A percentile compares a stretch with the other conserved stretches of the same genome.
Evolutionary conservation across 495 filamentous ascomycete species (phyloP).

Genomic region (Penicillium angulare): DNA sequence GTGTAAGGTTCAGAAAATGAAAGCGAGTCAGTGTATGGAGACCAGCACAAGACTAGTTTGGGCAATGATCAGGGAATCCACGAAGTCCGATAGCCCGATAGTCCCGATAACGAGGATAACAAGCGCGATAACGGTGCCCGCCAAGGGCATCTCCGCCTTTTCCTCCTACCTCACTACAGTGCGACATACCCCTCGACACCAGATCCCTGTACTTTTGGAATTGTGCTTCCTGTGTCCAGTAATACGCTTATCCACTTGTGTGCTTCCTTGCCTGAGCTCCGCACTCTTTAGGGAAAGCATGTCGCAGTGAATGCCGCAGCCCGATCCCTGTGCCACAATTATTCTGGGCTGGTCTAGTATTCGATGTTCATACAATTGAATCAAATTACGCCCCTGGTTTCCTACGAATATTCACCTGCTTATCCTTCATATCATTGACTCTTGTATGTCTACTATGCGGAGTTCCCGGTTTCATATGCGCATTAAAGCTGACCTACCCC

Average conservation of each 20-base stretch:
- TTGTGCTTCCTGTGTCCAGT: background rate
- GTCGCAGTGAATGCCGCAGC: conserved; percentile 8
- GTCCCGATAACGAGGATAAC: background rate
- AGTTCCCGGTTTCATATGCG: background rate
- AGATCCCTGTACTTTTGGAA: background rate
- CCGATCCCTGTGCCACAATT: conserved; percentile 12
- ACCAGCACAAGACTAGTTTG: no score
- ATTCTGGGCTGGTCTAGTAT: conserved; percentile 10
- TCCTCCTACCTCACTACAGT: conserved; percentile 1
- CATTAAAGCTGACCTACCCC: background rate
- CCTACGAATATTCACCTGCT: background rate
- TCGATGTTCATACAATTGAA: conserved; percentile 12
- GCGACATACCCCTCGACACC: background rate
- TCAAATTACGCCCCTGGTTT: background rate
- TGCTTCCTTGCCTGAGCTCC: background rate
- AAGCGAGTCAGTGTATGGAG: no score
- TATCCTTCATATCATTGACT: background rate
- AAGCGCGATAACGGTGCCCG: conserved; percentile 8
- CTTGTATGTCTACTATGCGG: conserved; percentile 1
- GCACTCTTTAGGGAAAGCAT: conserved; percentile 1
- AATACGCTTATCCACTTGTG: background rate
- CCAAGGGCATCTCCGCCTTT: conserved; percentile 10
- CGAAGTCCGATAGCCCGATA: no score
- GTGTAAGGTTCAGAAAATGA: no score
- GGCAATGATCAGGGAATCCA: no score